Conservation (phyloP, 495 filamentous ascomycete species). For the Penicillium cinerascens region DNA sequence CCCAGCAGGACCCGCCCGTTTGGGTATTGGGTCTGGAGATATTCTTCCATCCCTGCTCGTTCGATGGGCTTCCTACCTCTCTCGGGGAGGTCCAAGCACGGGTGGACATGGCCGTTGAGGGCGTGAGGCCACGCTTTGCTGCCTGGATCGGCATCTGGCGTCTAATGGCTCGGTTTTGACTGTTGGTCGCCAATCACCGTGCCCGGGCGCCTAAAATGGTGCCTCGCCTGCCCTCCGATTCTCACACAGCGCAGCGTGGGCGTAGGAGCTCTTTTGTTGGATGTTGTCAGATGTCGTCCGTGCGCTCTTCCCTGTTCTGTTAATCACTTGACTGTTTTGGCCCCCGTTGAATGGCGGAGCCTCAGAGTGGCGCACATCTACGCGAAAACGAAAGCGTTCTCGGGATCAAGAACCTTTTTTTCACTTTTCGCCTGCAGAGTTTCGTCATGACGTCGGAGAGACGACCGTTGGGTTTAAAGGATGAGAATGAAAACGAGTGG, state of each 20-base stretch:
- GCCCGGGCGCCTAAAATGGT: conserved; percentile 20
- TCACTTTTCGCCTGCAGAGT: background rate
- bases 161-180: conserved; percentile 13
- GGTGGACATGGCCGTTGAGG: background rate
- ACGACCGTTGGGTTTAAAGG: background rate
- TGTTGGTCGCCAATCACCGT: conserved; percentile 18
- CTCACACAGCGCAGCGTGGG: background rate
- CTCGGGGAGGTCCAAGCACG: background rate
- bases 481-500: background rate
- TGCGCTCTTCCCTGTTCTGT: conserved; percentile 8
- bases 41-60: conserved; percentile 10
- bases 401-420: conserved; percentile 9
- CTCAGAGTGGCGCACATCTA: conserved; percentile 7
- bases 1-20: conserved; percentile 11
- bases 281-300: conserved; percentile 9
- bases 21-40: conserved; percentile 21
- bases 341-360: conserved; percentile 17
- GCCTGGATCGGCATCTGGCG: conserved; percentile 9
- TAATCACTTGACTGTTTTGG: conserved; percentile 16
- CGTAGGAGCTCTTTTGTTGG: background rate
- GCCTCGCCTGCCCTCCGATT: conserved; percentile 6
- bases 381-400: background rate
- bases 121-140: background rate
- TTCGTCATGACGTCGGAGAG: background rate
- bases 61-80: background rate